Evolutionary conservation across 176 grass and related monocot genomes (phyloP).

Genomic region (Aegilops sharonensis): DNA sequence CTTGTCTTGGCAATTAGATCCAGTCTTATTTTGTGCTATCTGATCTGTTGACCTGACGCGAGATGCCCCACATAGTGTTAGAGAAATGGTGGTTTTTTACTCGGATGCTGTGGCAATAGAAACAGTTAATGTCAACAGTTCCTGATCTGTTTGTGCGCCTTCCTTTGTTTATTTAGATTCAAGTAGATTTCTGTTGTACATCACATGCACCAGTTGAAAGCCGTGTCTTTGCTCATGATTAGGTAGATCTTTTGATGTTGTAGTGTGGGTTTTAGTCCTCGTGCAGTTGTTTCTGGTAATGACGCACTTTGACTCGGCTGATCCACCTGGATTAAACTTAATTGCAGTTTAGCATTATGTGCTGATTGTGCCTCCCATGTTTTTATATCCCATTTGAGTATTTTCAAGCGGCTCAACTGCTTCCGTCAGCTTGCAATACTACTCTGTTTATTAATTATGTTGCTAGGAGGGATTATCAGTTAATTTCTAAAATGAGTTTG

Average conservation of each 20-base stretch:
- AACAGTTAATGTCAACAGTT: no score
- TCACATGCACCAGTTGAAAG: background rate
- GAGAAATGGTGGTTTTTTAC: background rate
- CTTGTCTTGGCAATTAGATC: constrained; percentile 14
- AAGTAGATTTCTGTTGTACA: no score
- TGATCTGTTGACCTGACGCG: background rate
- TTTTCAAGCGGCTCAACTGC: no score
- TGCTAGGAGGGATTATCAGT: background rate
- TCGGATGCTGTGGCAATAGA: background rate
- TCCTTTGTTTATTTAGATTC: background rate
- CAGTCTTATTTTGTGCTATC: background rate
- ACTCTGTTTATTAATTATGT: background rate
- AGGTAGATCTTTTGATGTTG: background rate
- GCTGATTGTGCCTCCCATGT: no score
- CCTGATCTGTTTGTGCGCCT: background rate
- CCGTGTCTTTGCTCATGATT: background rate
- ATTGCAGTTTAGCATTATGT: no score
- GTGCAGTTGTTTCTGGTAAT: background rate
- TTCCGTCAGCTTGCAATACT: background rate
- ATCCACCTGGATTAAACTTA: background rate
- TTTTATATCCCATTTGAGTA: no score
- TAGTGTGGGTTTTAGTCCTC: background rate
- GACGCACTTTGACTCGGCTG: background rate
- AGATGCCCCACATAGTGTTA: background rate
- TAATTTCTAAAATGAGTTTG: background rate